These are phyloP conservation scores for Mycena venus DNA, from an alignment of 768 basidiomycete species.

Conservation along the genomic window DNA sequence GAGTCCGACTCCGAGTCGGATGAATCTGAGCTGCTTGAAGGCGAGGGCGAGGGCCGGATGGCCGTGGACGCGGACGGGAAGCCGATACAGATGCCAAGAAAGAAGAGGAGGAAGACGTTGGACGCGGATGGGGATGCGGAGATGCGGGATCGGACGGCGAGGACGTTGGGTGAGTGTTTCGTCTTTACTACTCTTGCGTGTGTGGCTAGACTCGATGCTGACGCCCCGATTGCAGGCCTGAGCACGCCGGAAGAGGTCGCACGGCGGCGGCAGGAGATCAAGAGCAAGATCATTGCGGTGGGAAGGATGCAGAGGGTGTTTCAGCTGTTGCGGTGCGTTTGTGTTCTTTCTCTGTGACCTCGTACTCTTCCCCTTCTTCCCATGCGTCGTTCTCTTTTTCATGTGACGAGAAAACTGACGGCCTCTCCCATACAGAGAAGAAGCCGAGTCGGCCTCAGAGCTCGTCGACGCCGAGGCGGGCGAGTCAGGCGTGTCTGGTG, in stretches of 20 bases:
- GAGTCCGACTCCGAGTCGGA: constrained; percentile 58
- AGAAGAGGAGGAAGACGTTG: constrained; percentile 24
- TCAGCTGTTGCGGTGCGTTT: constrained; percentile 83
- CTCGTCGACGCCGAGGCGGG: constrained; percentile 55
- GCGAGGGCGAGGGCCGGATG: too few relatives aligned
- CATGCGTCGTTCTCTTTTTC: too few relatives aligned
- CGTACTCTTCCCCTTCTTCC: too few relatives aligned
- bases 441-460: constrained; percentile 84
- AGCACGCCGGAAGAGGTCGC: constrained; percentile 58
- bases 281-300: constrained; percentile 94
- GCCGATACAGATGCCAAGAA: too few relatives aligned
- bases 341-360: not conserved
- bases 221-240: too few relatives aligned
- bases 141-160: constrained; percentile 44
- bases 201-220: too few relatives aligned
- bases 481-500: constrained; percentile 56
- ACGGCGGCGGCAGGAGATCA: constrained; percentile 81
- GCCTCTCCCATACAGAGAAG: constrained; percentile 76
- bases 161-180: constrained; percentile 28
- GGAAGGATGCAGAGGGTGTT: constrained; percentile 93
- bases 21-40: too few relatives aligned
- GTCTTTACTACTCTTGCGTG: too few relatives aligned
- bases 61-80: too few relatives aligned
- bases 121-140: constrained; percentile 46
- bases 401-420: too few relatives aligned